These are phyloP conservation scores for Thermochaetoides thermophila DNA, from an alignment of 495 filamentous ascomycete genomes.

Conservation along the genomic window DNA sequence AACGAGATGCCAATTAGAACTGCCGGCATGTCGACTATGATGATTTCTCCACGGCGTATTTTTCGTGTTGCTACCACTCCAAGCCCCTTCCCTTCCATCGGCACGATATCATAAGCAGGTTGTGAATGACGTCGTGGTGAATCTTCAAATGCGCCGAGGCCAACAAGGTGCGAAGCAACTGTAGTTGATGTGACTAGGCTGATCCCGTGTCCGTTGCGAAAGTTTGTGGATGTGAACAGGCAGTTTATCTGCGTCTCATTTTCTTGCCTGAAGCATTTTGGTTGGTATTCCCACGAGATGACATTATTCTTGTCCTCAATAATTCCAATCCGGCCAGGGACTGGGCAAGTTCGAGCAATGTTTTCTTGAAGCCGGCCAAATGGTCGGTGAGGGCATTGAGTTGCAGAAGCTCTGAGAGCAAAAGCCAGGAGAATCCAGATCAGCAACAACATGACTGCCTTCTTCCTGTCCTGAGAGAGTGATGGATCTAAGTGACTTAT, in stretches of 20 bases:
- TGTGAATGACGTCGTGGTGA: slow-evolving; percentile 8
- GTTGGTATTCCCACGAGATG: slow-evolving; percentile 9
- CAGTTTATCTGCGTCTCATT: slow-evolving; percentile 13
- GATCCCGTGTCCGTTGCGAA: slow-evolving; percentile 18
- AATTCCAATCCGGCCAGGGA: slow-evolving; percentile 3
- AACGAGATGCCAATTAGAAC: slow-evolving; percentile 21
- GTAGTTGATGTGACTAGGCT: slow-evolving; percentile 17
- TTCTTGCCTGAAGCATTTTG: slow-evolving; percentile 3
- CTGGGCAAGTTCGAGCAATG: neutral
- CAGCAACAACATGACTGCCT: no score
- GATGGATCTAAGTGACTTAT: no score
- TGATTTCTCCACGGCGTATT: slow-evolving; percentile 22
- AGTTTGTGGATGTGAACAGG: slow-evolving; percentile 19
- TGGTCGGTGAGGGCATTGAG: slow-evolving; percentile 4
- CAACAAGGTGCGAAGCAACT: slow-evolving; percentile 14
- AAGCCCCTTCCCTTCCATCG: slow-evolving; percentile 22
- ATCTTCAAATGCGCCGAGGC: slow-evolving; percentile 17
- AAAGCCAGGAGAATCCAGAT: no score
- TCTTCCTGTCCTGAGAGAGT: no score
- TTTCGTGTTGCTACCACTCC: slow-evolving; percentile 20
- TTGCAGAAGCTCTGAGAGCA: no score
- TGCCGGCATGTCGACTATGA: slow-evolving; percentile 26
- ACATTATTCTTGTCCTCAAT: neutral
- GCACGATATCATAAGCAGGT: slow-evolving; percentile 12
- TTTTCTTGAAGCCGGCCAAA: slow-evolving; percentile 2